Evolutionary conservation across 2,329 filamentous ascomycete genomes (phyloP), one percentile per base, ranked within the genome.

Genomic region (Pseudogymnoascus sp.): DNA sequence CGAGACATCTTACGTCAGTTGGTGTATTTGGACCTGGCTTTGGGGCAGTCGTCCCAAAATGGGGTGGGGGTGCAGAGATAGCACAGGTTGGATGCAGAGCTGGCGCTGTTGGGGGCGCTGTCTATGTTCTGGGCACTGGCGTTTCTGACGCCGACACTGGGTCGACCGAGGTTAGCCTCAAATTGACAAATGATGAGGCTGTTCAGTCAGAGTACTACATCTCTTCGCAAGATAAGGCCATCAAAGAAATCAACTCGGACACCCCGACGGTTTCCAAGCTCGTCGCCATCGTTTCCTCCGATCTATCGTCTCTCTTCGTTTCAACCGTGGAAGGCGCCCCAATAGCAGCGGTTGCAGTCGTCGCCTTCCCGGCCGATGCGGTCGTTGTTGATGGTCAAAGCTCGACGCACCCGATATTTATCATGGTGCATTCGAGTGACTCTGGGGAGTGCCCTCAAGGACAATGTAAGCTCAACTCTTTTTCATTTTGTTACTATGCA

Each of bases 41-140:
- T 73, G 90, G 90, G 61, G 90, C 91, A 56, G 86, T 99, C 11
- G 85, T 96, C 68, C 88, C 93, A 21, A 97, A 96, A 80, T 99
- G 92, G 88, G 93, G 93, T 56, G 92, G 93, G 28, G 81, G 89
- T 56, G 89, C 91, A 34, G 93, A 99, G 76, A 86, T 97, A 65
- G 86, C 90, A 31, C 93, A 99, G 78, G 92, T 96, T 23, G 90
- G 88, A 3, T 97, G 95, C 73, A 89, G 93, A 68, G 91, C 93
- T 40, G 87, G 88, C 66, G 93, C 93, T 18, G 95, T 99, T 5
- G 93, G 93, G 37, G 95, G 95, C 59, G 91, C 88, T 9, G 84
- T 96, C 3, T 97, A 97, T 76, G 90, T 96, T 74, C 84, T 97
- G 14, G 89, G 87, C 46, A 88, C 88, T 59, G 86, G 86, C 8